Conservation (phyloP, 176 grass and related monocot species). For the Bromus sterilis region DNA sequence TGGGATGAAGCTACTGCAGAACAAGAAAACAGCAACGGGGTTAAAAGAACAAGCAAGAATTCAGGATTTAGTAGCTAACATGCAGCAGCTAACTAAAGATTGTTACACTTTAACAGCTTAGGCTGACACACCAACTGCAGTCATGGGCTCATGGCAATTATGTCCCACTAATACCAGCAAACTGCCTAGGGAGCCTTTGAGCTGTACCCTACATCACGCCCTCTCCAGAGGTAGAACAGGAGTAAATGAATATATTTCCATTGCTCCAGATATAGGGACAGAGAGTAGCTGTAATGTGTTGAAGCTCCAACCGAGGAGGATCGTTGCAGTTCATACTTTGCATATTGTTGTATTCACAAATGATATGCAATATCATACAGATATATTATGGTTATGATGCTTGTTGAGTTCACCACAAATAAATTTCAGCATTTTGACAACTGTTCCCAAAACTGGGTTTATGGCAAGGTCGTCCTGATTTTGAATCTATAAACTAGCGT, state of each 20-base stretch:
- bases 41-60: neutral
- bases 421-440: neutral
- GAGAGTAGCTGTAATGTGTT: neutral
- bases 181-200: neutral
- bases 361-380: neutral
- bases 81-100: neutral
- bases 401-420: neutral
- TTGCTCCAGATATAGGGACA: neutral
- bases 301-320: neutral
- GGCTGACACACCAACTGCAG: neutral
- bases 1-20: slow-evolving; percentile 61
- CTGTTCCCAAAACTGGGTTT: neutral
- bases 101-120: slow-evolving; percentile 1
- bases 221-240: neutral
- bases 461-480: neutral
- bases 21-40: neutral
- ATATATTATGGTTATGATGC: neutral
- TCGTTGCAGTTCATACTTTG: neutral
- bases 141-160: neutral
- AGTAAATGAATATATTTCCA: neutral
- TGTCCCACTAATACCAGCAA: neutral
- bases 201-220: neutral
- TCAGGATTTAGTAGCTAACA: neutral
- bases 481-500: neutral
- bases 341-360: slow-evolving; percentile 1